phyloP scores from a whole-genome alignment of 345 rosid species.

The Aethionema arabicum region DNA sequence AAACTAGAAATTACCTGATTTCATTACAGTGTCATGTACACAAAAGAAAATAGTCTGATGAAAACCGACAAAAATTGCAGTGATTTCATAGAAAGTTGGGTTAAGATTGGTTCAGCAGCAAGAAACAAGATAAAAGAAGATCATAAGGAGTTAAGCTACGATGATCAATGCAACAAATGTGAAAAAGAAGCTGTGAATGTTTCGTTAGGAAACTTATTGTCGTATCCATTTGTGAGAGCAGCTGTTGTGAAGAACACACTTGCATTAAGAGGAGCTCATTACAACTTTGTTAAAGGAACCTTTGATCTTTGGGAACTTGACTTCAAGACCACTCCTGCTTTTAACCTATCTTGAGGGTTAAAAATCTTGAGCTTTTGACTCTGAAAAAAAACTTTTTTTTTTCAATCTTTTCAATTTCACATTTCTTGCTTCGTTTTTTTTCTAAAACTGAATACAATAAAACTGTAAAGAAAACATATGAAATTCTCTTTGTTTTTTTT shows the following conservation, averaged over 20 bases:
- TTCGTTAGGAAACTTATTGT: slow-evolving; percentile 69
- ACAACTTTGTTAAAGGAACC: slow-evolving; percentile 63
- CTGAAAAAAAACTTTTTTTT: slow-evolving; percentile 10
- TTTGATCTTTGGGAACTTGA: slow-evolving; percentile 84
- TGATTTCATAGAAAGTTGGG: slow-evolving; percentile 96
- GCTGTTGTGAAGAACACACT: slow-evolving; percentile 50
- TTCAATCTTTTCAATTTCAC: slow-evolving; percentile 14
- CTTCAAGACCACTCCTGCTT: slow-evolving; percentile 45
- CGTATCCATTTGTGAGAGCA: slow-evolving; percentile 78
- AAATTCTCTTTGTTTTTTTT: too few relatives aligned
- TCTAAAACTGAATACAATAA: slow-evolving; percentile 29
- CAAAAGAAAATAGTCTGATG: not conserved
- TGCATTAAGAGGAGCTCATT: slow-evolving; percentile 66
- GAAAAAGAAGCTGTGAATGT: slow-evolving; percentile 94
- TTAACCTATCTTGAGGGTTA: slow-evolving; percentile 26
- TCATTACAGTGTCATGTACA: slow-evolving; percentile 22
- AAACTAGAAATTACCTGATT: not conserved
- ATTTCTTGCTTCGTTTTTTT: slow-evolving; percentile 16
- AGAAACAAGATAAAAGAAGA: slow-evolving; percentile 59
- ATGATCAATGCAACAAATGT: slow-evolving; percentile 56
- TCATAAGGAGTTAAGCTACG: slow-evolving; percentile 38
- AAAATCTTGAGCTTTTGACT: too few relatives aligned
- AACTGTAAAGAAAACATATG: slow-evolving; percentile 8
- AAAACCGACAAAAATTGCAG: slow-evolving; percentile 39
- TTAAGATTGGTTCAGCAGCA: slow-evolving; percentile 64